Evolutionary conservation across 176 grass and related monocot species (phyloP), one percentile per base, ranked within the genome.

Genomic region (Oryza punctata): DNA sequence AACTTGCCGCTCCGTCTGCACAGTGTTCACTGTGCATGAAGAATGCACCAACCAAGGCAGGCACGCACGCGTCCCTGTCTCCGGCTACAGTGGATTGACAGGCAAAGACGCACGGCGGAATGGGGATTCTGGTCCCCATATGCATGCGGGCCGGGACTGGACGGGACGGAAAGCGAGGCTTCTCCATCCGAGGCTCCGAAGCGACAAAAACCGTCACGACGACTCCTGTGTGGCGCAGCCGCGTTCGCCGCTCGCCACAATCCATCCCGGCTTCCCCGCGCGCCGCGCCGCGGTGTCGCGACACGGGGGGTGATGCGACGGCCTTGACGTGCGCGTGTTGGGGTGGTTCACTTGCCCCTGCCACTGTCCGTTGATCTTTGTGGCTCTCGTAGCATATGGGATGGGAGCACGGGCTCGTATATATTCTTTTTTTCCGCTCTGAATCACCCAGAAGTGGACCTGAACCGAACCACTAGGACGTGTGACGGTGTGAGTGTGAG

Each of bases 271-370:
- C 50, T 19, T 54, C 16, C 5, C 6, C 50, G 16, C 18, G 4
- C 47, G 14, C 3, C 47, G n/a, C n/a, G n/a, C n/a, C n/a, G 50
- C 50, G 50, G 16, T 50, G 47, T 50, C 3, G 47, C 15, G 47
- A 18, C 3, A 37, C 14, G 16, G 10, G 4, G 2, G 7, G 14
- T 67, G 65, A 33, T 67, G 65, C 65, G 13, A 15, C 28, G 30
- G 65, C 28, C 27, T 67, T 32, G 16, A 10, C 7, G 30, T 4
- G 35, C 9, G 68, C 4, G 19, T 40, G 3, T 3, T 14, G 33
- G 33, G 67, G 50, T 46, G 52, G 81, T 50, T 83, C 60, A 5
- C 41, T 49, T 37, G 81, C 60, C 32, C 65, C 57, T 7, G 16
- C 32, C 11, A 1, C 41, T 30, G 19, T 57, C 52, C 5, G 4